Evolutionary conservation across 192 early-diverging fungal species (phyloP).

Genomic region (Cetraspora pellucida): DNA sequence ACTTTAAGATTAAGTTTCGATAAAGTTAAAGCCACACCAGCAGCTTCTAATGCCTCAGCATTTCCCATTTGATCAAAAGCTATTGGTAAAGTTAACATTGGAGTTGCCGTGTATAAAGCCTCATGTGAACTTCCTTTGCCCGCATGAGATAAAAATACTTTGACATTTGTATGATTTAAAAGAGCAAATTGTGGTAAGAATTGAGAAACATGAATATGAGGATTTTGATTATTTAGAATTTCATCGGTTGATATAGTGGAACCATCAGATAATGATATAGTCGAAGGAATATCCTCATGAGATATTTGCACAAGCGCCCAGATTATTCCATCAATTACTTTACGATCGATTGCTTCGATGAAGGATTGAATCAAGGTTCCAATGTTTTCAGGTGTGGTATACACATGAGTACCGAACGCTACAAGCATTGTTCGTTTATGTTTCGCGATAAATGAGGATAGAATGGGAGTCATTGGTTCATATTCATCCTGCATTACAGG

Average conservation of each 20-base stretch:
- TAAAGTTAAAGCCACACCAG: conserved; percentile 5
- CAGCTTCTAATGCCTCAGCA: background rate
- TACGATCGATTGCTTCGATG: conserved; percentile 34
- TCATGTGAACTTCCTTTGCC: conserved; percentile 39
- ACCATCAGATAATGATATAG: background rate
- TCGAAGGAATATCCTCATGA: background rate
- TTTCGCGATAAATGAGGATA: conserved; percentile 17
- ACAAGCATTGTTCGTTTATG: conserved; percentile 36
- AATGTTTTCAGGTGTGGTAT: conserved; percentile 6
- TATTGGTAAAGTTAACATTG: conserved; percentile 37
- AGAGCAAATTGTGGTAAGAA: conserved; percentile 43
- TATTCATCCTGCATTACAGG: conserved; percentile 40
- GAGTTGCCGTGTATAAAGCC: conserved; percentile 34
- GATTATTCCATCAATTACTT: conserved; percentile 39
- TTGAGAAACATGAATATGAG: conserved; percentile 19
- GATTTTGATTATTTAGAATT: conserved; percentile 2
- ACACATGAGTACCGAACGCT: conserved; percentile 39
- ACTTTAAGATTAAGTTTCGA: background rate
- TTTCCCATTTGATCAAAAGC: conserved; percentile 14
- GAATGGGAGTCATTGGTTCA: background rate
- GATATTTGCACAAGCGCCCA: conserved; percentile 31
- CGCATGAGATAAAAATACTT: conserved; percentile 40
- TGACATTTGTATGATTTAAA: conserved; percentile 34
- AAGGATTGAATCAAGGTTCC: conserved; percentile 35
- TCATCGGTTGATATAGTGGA: background rate